Evolutionary conservation across 1,284 basidiomycete genomes (phyloP), one percentile per base, ranked within the genome.

Genomic region (Coniophora puteana): DNA sequence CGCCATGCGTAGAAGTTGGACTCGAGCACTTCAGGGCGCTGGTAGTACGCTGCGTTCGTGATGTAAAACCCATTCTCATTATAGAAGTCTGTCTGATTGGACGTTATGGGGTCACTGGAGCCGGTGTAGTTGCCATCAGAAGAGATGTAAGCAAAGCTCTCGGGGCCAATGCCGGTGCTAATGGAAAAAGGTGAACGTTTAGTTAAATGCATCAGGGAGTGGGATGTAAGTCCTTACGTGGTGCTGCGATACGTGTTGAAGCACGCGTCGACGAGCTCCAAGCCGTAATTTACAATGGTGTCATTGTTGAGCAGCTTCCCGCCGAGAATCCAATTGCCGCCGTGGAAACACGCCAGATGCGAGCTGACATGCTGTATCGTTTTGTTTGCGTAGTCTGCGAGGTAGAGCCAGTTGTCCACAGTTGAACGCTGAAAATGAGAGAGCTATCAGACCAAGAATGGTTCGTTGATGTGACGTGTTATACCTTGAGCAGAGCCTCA

Each of bases 1-100:
- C 81, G 71, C 71, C 72, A 84, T 4, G 80, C 80, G 50, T 81
- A 80, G 64, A 84, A 84, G 63, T 84, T 84, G 36, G 74, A 78
- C 59, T 85, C 82, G 18, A 85, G 68, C 27, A 84, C 81, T 61
- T 82, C 79, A 5, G 80, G 78, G 33, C 82, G 76, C 29, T 78
- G 69, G 49, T 66, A 62, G 48, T 71, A 73, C 50, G 80, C 60
- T 62, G 53, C 43, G 66, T 44, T 41, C 52, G 51, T 54, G 67
- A 80, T 71, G 55, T 79, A 83, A 60, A 77, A 84, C 2, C 80
- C 81, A 50, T 83, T 65, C 48, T 72, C 28, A 14, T 70, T 43
- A 55, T 77, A 75, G 63, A 82, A 83, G 1, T 61, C 62, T 24
- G 66, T 43, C 36, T 70, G 57, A 3, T 50, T 52, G 3, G 50